These are phyloP conservation scores for Endoconidiophora laricicola DNA, from an alignment of 2,329 filamentous ascomycete genomes.

Conservation along the genomic window DNA sequence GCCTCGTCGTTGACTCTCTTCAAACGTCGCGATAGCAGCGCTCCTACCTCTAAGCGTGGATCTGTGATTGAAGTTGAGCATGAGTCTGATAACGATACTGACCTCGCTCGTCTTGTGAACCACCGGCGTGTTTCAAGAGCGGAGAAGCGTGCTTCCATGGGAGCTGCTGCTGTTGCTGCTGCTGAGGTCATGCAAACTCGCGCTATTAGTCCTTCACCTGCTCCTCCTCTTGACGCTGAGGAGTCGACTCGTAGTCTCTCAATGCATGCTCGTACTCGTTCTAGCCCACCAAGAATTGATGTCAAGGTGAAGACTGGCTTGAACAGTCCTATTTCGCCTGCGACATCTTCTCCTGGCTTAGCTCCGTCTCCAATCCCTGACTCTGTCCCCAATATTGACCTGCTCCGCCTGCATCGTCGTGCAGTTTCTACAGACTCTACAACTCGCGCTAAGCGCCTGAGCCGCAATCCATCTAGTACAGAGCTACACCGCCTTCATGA, in stretches of 20 bases:
- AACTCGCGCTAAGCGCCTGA: slow-evolving; percentile 1
- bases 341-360: slow-evolving; percentile 6
- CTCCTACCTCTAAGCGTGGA: background rate
- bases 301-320: slow-evolving; percentile 1
- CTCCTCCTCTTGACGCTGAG: background rate
- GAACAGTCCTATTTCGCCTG: background rate
- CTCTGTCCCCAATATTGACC: slow-evolving; percentile 1
- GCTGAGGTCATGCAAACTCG: slow-evolving; percentile 10
- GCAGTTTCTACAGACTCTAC: slow-evolving; percentile 7
- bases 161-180: slow-evolving; percentile 4
- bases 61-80: background rate
- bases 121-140: background rate
- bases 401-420: slow-evolving; percentile 2
- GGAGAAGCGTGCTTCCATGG: slow-evolving; percentile 1
- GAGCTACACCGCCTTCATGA: slow-evolving; percentile 2
- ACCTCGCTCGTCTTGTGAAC: background rate
- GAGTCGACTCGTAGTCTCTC: background rate
- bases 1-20: slow-evolving; percentile 2
- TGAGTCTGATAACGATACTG: slow-evolving; percentile 6
- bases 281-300: slow-evolving; percentile 6
- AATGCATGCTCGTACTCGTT: slow-evolving; percentile 5
- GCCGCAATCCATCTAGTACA: slow-evolving; percentile 4
- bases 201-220: slow-evolving; percentile 5
- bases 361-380: slow-evolving; percentile 11
- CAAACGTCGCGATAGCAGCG: slow-evolving; percentile 2